These are phyloP conservation scores for Austroboletus rostrupii DNA, from an alignment of 1,284 basidiomycete species.

Conservation along the genomic window DNA sequence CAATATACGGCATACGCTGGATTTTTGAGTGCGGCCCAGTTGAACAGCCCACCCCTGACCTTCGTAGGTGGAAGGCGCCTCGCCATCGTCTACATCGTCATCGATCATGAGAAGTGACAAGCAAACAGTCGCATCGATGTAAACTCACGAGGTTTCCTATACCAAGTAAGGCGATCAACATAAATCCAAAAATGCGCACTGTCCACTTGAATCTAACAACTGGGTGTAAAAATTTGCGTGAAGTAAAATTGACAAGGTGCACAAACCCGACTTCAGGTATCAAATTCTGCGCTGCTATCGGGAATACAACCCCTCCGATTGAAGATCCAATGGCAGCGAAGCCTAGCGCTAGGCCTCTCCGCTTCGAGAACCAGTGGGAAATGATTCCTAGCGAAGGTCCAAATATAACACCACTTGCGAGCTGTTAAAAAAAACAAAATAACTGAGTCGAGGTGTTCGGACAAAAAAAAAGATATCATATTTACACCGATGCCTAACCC, in stretches of 20 bases:
- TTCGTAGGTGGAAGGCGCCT: slow-evolving; percentile 41
- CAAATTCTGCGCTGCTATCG: slow-evolving; percentile 39
- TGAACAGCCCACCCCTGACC: slow-evolving; percentile 39
- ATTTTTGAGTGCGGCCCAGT: slow-evolving; percentile 38
- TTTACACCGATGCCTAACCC: slow-evolving; percentile 43
- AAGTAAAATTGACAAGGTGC: neutral
- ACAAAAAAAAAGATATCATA: neutral
- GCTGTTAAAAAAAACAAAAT: slow-evolving; percentile 3
- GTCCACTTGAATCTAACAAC: slow-evolving; percentile 40
- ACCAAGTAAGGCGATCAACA: slow-evolving; percentile 35
- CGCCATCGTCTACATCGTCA: slow-evolving; percentile 27
- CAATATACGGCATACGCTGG: slow-evolving; percentile 38
- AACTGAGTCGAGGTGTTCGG: neutral
- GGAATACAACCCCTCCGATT: slow-evolving; percentile 42
- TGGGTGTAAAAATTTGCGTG: neutral
- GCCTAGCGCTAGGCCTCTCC: slow-evolving; percentile 40
- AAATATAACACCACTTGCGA: slow-evolving; percentile 36
- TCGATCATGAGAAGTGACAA: neutral
- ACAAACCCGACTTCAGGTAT: slow-evolving; percentile 36
- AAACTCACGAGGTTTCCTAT: slow-evolving; percentile 34
- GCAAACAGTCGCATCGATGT: neutral
- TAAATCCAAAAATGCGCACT: slow-evolving; percentile 44
- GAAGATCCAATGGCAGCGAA: slow-evolving; percentile 40
- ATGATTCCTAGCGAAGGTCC: slow-evolving; percentile 41
- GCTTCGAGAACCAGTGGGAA: slow-evolving; percentile 46